Evolutionary conservation across 768 basidiomycete species (phyloP).

Genomic region (Pleurotus salmoneostramineus): DNA sequence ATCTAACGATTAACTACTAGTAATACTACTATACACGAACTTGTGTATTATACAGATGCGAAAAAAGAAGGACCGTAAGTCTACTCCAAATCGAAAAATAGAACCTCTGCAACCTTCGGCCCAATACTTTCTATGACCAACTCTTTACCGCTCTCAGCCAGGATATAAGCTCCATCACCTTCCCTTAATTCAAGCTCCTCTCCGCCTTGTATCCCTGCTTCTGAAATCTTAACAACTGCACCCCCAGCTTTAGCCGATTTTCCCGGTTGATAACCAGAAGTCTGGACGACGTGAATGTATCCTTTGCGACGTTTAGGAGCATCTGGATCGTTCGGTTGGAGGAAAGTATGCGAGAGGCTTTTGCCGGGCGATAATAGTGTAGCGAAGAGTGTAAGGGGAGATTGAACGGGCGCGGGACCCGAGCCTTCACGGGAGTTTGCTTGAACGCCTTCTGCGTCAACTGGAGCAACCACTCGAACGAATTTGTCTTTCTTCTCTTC

Average conservation of each 20-base stretch:
- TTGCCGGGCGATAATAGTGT: constrained; percentile 44
- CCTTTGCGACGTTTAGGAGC: constrained; percentile 45
- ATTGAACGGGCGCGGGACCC: constrained; percentile 82
- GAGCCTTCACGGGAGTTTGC: constrained; percentile 53
- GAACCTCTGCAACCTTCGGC: constrained; percentile 61
- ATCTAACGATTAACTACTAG: neutral
- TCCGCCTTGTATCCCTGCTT: constrained; percentile 28
- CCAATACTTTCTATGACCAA: constrained; percentile 56
- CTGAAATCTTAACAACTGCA: constrained; percentile 48
- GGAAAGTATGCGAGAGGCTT: constrained; percentile 10
- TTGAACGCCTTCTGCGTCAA: constrained; percentile 50
- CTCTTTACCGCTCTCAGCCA: constrained; percentile 39
- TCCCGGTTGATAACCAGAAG: constrained; percentile 64
- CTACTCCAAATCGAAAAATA: constrained; percentile 76
- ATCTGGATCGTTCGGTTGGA: neutral
- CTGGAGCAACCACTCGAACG: constrained; percentile 74
- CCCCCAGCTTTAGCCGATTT: constrained; percentile 45
- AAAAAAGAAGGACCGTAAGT: neutral
- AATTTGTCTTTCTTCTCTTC: constrained; percentile 75
- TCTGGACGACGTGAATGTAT: constrained; percentile 87
- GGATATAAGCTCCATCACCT: constrained; percentile 84
- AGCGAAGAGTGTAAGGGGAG: constrained; percentile 67
- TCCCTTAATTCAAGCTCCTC: constrained; percentile 62
- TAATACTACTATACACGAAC: neutral
- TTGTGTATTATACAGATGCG: neutral